Base-by-base conservation (phyloP, 176 grass and related monocot species). In the Phyllostachys edulis region DNA sequence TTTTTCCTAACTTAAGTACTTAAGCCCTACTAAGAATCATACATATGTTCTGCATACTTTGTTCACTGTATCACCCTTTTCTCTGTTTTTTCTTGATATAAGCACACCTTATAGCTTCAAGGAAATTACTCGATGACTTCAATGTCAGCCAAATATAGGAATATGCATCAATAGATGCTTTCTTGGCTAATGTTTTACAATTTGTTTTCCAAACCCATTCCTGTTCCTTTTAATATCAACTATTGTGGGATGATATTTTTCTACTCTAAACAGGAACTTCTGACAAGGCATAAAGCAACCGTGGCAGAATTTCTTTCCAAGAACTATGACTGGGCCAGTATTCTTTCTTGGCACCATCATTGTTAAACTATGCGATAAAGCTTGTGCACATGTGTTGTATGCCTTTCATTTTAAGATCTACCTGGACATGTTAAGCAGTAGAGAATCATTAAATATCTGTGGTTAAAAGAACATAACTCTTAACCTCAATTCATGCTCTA, bases 211-310 rank as follows among this genome's bases (percentile, higher is more conserved):
- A 59, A 64, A 57, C 18, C 29, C 51, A 70, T 78, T 55, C 13
- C 34, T 67, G 9, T 62, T 56, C 39, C 32, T 86, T 78, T 80
- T 78, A 52, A 63, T 36, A 15, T 54, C 40, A 67, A 24, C 27
- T 75, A 12, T 83, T 23, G 6, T 81, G 27, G 78, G 42, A 84
- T 85, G 17, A 69, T 88, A 80, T 80, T 69, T 50, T 72, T 26
- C 26, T 75, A 69, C 36, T 81, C 24, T 71, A 82, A 87, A 80
- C 86, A 99, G 96, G 96, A 99, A 83, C 88, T 99, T 81, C 77
- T 99, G 84, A 99, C 96, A 83, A 91, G 96, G 85, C 96, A 99
- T 85, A 99, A 99, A 91, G 91, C 89, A 92, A 99, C 93, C 0
- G 96, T 99, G 78, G 96, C 96, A 5, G 96, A 99, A 86, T 99